Conservation (phyloP, 352 stramenopile genomes). For the Phytophthora brassicae region DNA sequence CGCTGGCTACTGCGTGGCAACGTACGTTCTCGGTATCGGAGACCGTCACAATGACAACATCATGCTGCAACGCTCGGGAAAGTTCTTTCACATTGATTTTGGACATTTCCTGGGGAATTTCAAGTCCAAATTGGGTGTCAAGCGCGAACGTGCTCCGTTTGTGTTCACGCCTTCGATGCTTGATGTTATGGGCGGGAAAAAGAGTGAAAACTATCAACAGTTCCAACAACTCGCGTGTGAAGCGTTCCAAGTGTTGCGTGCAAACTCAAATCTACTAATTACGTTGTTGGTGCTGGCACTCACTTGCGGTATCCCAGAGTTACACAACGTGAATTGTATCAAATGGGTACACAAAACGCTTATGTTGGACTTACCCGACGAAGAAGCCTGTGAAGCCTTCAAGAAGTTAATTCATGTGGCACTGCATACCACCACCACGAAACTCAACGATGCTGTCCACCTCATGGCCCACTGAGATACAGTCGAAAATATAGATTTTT, state of each 20-base stretch:
- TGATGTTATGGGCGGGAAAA: conserved; percentile 80
- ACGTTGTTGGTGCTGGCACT: conserved; percentile 79
- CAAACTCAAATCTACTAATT: conserved; percentile 82
- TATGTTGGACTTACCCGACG: conserved; percentile 74
- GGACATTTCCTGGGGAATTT: conserved; percentile 96
- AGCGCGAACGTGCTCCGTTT: conserved; percentile 90
- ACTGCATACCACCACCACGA: conserved; percentile 76
- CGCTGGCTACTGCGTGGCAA: conserved; percentile 93
- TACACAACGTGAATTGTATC: conserved; percentile 67
- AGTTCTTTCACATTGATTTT: conserved; percentile 97
- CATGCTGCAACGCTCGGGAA: conserved; percentile 93
- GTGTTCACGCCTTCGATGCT: conserved; percentile 92
- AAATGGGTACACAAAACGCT: conserved; percentile 80
- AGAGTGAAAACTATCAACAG: conserved; percentile 67
- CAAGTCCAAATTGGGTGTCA: conserved; percentile 92
- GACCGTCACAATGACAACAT: conserved; percentile 96
- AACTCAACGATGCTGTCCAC: conserved; percentile 84
- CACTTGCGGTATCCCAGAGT: conserved; percentile 80
- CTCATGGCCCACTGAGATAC: conserved; percentile 72
- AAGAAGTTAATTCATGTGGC: conserved; percentile 78
- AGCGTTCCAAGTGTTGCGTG: conserved; percentile 73
- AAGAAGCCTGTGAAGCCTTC: conserved; percentile 62
- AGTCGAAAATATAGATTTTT: background rate
- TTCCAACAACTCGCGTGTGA: conserved; percentile 73
- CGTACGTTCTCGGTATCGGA: conserved; percentile 92